phyloP scores from a whole-genome alignment of 2,329 filamentous ascomycete genomes.

The Exophiala aquamarina region DNA sequence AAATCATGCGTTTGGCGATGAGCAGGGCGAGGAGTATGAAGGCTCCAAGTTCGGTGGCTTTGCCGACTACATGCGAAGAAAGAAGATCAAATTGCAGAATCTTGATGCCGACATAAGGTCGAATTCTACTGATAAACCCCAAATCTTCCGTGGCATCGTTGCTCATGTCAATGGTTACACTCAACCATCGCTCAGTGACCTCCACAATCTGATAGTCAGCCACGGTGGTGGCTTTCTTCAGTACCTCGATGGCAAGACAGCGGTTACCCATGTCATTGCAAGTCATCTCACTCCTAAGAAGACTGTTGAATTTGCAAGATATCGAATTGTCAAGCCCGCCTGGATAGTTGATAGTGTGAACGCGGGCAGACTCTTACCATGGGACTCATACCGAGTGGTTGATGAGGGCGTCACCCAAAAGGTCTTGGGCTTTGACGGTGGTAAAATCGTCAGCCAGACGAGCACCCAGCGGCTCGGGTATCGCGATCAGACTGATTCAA shows the following conservation, averaged over 20 bases:
- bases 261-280: constrained; percentile 93
- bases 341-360: constrained; percentile 91
- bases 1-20: constrained; percentile 71
- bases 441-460: constrained; percentile 65
- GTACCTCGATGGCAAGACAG: constrained; percentile 91
- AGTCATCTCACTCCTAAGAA: constrained; percentile 91
- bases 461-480: constrained; percentile 66
- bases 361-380: constrained; percentile 78
- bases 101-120: constrained; percentile 79
- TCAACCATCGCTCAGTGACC: constrained; percentile 84
- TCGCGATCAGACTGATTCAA: constrained; percentile 74
- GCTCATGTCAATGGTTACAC: constrained; percentile 95
- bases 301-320: constrained; percentile 78
- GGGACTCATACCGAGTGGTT: constrained; percentile 80
- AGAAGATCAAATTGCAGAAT: constrained; percentile 97
- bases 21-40: constrained; percentile 88
- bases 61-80: constrained; percentile 86
- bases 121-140: constrained; percentile 67
- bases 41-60: constrained; percentile 86
- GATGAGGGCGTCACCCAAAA: constrained; percentile 83
- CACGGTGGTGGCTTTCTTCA: constrained; percentile 95
- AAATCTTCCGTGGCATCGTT: constrained; percentile 87
- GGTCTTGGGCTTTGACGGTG: constrained; percentile 64
- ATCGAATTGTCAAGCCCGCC: constrained; percentile 89
- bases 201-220: constrained; percentile 83